Evolutionary conservation across 768 basidiomycete species (phyloP), one percentile per base, ranked within the genome.

Genomic region (Leucosporidium creatinivorum): DNA sequence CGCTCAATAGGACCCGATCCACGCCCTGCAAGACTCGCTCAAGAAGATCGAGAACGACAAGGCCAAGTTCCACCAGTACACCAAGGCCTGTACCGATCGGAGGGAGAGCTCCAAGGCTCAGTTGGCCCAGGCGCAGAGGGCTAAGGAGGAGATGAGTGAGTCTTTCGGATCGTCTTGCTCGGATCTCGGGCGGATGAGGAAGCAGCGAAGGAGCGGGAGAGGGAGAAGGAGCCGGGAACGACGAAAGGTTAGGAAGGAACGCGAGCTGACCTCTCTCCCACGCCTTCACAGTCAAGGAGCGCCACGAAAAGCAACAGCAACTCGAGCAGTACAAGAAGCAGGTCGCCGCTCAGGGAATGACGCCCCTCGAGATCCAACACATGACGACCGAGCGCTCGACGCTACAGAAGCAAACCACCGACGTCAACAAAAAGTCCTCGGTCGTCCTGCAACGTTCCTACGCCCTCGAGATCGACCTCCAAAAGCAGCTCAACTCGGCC

Each of bases 381-480:
- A 93, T 99, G 90, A 93, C 88, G 74, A 85, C 85, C 7, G 93
- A 97, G 71, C 88, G 91, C 65, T 89, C 93, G 73, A 85, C 82
- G 23, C 61, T 72, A 8, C 57, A 59, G 9, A 58, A 55, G n/a
- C 30, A 51, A 19, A 26, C 59, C 7, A 26, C 48, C 33, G 67
- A 65, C 39, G 51, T 58, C n/a, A 50, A 92, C 62, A 86, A 88
- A 69, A 89, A 89, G 68, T 84, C 93, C 63, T 87, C 85, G 70
- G 81, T 84, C 68, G 91, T 88, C 75, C 84, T 90, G 12, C 85
- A 87, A 75, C 78, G 80, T 19, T 83, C 89, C 44, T 86, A 89
- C 82, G 84, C 85, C 23, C 84, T 91, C 58, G 94, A 98, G 77
- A 88, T 98, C 65, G 83, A 84, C 61, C 84, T 91, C 66, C 59